phyloP scores from a whole-genome alignment of 495 filamentous ascomycete genomes.

The Neurospora sp. region DNA sequence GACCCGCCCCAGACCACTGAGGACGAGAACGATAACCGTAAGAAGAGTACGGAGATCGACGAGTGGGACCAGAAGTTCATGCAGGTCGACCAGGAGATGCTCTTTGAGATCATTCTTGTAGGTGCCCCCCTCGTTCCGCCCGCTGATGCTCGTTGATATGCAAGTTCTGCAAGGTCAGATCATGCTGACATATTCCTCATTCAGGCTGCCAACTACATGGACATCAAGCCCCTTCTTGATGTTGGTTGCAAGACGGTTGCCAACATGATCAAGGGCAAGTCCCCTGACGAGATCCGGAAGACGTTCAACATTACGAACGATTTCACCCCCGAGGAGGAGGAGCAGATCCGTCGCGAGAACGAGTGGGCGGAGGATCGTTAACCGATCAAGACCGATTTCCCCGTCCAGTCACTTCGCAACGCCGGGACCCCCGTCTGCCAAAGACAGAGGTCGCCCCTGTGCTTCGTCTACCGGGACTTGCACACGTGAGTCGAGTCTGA shows the following conservation, averaged over 20 bases:
- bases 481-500: not conserved
- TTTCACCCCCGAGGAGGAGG: slow-evolving; percentile 74
- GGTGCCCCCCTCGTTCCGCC: slow-evolving; percentile 20
- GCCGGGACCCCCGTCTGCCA: slow-evolving; percentile 70
- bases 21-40: slow-evolving; percentile 87
- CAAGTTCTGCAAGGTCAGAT: slow-evolving; percentile 3
- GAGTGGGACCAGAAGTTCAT: slow-evolving; percentile 99
- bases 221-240: slow-evolving; percentile 73
- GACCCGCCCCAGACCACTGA: slow-evolving; percentile 68
- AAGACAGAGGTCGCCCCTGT: not conserved
- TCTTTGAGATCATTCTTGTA: slow-evolving; percentile 98
- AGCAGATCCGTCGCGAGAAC: slow-evolving; percentile 75
- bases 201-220: slow-evolving; percentile 66
- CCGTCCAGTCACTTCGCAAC: slow-evolving; percentile 76
- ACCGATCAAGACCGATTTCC: slow-evolving; percentile 71
- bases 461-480: not conserved
- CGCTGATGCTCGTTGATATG: not conserved
- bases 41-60: slow-evolving; percentile 97
- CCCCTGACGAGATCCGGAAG: slow-evolving; percentile 71
- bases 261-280: slow-evolving; percentile 84
- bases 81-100: slow-evolving; percentile 99
- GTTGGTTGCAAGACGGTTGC: slow-evolving; percentile 79
- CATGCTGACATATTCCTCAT: slow-evolving; percentile 1
- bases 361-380: slow-evolving; percentile 73
- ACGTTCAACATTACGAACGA: slow-evolving; percentile 81